A percentile compares a stretch with the other conserved stretches of the same genome.
Conservation (phyloP, 2,329 filamentous ascomycete species). For the Aspergillus piperis region DNA sequence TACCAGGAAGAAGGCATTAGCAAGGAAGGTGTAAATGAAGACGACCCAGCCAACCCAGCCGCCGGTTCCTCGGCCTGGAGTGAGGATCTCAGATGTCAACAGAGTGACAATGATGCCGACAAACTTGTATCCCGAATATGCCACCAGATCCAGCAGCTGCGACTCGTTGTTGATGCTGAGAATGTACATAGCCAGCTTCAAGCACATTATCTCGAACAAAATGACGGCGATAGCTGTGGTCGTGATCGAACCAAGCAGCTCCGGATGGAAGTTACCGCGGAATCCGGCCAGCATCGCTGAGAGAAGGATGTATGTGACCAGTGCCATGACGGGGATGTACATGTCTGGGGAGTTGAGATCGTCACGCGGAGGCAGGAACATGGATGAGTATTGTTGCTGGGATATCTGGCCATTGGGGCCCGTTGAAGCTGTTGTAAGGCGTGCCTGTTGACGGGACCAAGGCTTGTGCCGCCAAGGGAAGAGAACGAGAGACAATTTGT, state of each 20-base stretch:
- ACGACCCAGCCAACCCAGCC: constrained; percentile 86
- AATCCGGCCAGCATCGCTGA: constrained; percentile 88
- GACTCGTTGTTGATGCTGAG: constrained; percentile 91
- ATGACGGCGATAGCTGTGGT: constrained; percentile 82
- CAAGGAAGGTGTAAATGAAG: constrained; percentile 88
- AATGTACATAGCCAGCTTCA: constrained; percentile 92
- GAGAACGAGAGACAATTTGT: constrained; percentile 88
- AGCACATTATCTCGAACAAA: constrained; percentile 79
- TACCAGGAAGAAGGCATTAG: constrained; percentile 94
- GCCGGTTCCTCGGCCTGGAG: constrained; percentile 76
- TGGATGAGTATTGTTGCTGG: constrained; percentile 53
- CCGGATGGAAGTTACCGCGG: constrained; percentile 87
- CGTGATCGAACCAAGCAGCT: constrained; percentile 86
- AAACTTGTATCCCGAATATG: constrained; percentile 98
- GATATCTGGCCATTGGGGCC: constrained; percentile 63
- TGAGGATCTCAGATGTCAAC: constrained; percentile 73
- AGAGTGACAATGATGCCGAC: constrained; percentile 93
- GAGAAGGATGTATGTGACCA: constrained; percentile 95
- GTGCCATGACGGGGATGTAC: constrained; percentile 98
- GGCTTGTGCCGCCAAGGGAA: constrained; percentile 98
- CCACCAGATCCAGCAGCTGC: constrained; percentile 88
- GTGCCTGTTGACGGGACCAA: constrained; percentile 86
- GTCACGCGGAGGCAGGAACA: constrained; percentile 86
- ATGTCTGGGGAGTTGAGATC: constrained; percentile 98
- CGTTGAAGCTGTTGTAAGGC: constrained; percentile 43